Base-by-base conservation (phyloP, 257 asterid genomes). In the Asclepias syriaca region DNA sequence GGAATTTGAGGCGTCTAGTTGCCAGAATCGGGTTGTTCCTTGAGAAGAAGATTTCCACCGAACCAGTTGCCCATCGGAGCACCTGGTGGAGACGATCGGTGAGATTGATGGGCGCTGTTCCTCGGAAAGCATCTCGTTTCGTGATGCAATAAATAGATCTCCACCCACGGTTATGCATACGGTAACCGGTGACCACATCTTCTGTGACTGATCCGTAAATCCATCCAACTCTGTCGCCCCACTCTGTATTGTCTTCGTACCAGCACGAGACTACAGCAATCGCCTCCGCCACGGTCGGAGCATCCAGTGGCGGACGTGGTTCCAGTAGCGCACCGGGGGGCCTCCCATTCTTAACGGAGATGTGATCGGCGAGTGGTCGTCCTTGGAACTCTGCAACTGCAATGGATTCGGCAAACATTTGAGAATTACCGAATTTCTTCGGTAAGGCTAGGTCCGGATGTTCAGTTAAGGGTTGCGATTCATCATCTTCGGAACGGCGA, bases 91-190 rank as follows among this genome's bases (percentile, higher is more conserved):
- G 96, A 4, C 99, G 93, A 73, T 94, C 99, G 0, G 99, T 94
- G 13, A 94, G 86, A 73, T 94, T 94, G 77, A 94, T 94, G 0
- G 99, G 99, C 9, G 99, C 97, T 0, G 97, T 81, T 7, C 99
- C 97, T 8, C 99, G 78, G 68, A 94, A 94, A 39, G 99, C 99
- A 18, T 94, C 99, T 4, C 97, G 89, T 80, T 91, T 91, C 1
- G 99, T 94, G 69, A 94, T 85, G 86, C 99, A 94, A 79, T 94
- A 94, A 13, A 94, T 77, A 0, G 98, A 94, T 10, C 97, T 82
- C 99, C 99, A 94, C 5, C 99, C 99, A 24, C 99, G 97, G 78
- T 94, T 94, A 89, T 94, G 99, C 99, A 94, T 94, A 6, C 99
- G 92, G 75, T 94, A 94, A 22, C 99, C 99, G 5, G 99, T 94